Evolutionary conservation across 2,329 filamentous ascomycete species (phyloP).

Genomic region (Paecilomyces sp.): DNA sequence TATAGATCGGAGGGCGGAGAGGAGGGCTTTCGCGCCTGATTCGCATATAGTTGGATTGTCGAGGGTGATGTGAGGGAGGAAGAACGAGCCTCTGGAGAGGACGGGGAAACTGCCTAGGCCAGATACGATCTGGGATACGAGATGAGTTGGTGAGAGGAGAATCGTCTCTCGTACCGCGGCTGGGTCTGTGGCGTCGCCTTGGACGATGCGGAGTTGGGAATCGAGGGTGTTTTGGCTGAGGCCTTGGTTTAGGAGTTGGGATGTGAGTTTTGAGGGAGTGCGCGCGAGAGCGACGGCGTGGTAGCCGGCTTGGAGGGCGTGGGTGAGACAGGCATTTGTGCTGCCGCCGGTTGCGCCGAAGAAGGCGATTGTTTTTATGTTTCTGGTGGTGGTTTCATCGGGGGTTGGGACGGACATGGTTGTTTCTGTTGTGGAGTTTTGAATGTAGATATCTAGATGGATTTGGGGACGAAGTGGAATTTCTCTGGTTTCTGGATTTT

Average conservation of each 20-base stretch:
- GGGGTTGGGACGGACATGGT: background rate
- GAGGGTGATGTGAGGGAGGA: constrained; percentile 19
- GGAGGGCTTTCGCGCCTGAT: constrained; percentile 14
- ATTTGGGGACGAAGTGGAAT: too few species aligned
- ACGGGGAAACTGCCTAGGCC: constrained; percentile 38
- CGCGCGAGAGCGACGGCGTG: constrained; percentile 43
- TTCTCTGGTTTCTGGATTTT: background rate
- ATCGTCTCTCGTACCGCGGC: constrained; percentile 34
- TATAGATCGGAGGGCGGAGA: constrained; percentile 15
- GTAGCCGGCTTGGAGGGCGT: constrained; percentile 38
- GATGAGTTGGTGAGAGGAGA: constrained; percentile 16
- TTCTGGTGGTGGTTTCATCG: background rate
- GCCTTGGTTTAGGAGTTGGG: constrained; percentile 34
- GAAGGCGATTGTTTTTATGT: constrained; percentile 36
- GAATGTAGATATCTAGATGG: too few species aligned
- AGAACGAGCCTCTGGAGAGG: constrained; percentile 6
- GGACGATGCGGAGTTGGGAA: constrained; percentile 39
- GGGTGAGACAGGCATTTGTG: constrained; percentile 36
- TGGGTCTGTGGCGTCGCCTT: constrained; percentile 41
- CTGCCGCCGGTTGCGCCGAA: constrained; percentile 48
- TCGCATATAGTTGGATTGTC: constrained; percentile 22
- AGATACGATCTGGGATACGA: constrained; percentile 39
- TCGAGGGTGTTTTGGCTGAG: constrained; percentile 28
- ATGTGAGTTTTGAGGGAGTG: constrained; percentile 42
- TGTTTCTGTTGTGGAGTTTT: background rate